Percentiles rank a stretch among this genome's conserved stretches.
These are phyloP conservation scores for Bertia moriformis DNA, from an alignment of 2,329 filamentous ascomycete genomes.

Conservation along the genomic window DNA sequence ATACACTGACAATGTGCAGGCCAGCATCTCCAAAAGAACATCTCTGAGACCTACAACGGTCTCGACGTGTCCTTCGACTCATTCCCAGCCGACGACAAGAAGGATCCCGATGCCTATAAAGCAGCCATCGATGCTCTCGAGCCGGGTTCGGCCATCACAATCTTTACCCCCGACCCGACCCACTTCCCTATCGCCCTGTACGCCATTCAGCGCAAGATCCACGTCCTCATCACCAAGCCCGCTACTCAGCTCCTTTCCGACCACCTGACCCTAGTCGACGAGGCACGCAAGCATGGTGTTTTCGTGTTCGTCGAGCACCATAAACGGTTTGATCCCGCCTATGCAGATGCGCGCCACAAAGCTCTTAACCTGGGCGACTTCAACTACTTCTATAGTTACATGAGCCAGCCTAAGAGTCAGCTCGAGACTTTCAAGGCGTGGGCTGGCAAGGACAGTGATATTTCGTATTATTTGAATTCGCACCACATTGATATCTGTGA, in stretches of 20 bases:
- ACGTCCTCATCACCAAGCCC: conserved; percentile 88
- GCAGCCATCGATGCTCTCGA: conserved; percentile 69
- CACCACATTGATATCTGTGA: conserved; percentile 90
- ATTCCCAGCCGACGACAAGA: conserved; percentile 59
- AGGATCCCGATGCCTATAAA: conserved; percentile 76
- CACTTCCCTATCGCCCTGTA: conserved; percentile 87
- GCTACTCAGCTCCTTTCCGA: conserved; percentile 73
- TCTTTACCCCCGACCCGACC: conserved; percentile 88
- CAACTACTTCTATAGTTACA: conserved; percentile 97
- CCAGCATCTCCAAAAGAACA: conserved; percentile 75
- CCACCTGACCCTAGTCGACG: conserved; percentile 63
- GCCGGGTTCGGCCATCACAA: conserved; percentile 78
- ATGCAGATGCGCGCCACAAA: conserved; percentile 71
- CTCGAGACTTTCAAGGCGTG: conserved; percentile 89
- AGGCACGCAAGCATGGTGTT: conserved; percentile 59
- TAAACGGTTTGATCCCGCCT: conserved; percentile 89
- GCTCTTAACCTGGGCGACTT: conserved; percentile 73
- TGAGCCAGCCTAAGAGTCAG: conserved; percentile 83
- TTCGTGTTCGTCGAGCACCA: conserved; percentile 93
- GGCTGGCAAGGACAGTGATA: conserved; percentile 84
- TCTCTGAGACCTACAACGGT: conserved; percentile 73
- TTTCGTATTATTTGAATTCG: conserved; percentile 89
- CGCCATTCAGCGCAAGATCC: conserved; percentile 73
- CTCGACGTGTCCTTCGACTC: conserved; percentile 77
- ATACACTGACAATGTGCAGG: conserved; percentile 26